Percentiles rank a stretch among this genome's conserved stretches.
Conservation (phyloP, 768 basidiomycete genomes). For the Termitomyces sp. region DNA sequence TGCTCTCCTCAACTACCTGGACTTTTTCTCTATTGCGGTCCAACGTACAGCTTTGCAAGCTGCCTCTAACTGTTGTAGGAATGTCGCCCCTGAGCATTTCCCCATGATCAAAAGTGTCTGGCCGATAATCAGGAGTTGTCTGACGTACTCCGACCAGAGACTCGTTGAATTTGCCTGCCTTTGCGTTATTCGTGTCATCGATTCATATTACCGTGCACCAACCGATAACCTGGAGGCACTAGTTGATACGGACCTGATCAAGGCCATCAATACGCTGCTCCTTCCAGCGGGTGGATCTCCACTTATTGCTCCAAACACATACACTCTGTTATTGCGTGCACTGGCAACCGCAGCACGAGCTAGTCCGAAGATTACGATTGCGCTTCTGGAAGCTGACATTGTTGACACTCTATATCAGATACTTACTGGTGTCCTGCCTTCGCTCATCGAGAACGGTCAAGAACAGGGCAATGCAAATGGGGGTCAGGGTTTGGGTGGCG, state of each 20-base stretch:
- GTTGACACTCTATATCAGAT: conserved; percentile 94
- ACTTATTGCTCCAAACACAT: conserved; percentile 81
- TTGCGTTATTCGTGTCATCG: conserved; percentile 91
- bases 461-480: conserved; percentile 59
- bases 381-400: conserved; percentile 88
- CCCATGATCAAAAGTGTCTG: conserved; percentile 84
- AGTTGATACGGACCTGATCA: conserved; percentile 75
- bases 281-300: conserved; percentile 86
- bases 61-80: conserved; percentile 94
- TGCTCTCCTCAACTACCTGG: conserved; percentile 91
- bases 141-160: conserved; percentile 89
- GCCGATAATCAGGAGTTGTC: conserved; percentile 90
- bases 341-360: conserved; percentile 85
- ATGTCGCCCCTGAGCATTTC: conserved; percentile 86
- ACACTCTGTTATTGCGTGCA: conserved; percentile 82
- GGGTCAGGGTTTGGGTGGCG: conserved; percentile 82
- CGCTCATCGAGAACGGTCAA: conserved; percentile 45
- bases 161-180: conserved; percentile 97
- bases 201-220: conserved; percentile 84
- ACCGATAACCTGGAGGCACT: conserved; percentile 85
- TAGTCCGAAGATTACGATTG: conserved; percentile 83
- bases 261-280: conserved; percentile 81
- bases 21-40: conserved; percentile 98
- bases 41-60: conserved; percentile 96
- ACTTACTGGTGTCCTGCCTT: conserved; percentile 88